Evolutionary conservation across 495 filamentous ascomycete species (phyloP), one percentile per base, ranked within the genome.

Genomic region (Penicillium canariense): DNA sequence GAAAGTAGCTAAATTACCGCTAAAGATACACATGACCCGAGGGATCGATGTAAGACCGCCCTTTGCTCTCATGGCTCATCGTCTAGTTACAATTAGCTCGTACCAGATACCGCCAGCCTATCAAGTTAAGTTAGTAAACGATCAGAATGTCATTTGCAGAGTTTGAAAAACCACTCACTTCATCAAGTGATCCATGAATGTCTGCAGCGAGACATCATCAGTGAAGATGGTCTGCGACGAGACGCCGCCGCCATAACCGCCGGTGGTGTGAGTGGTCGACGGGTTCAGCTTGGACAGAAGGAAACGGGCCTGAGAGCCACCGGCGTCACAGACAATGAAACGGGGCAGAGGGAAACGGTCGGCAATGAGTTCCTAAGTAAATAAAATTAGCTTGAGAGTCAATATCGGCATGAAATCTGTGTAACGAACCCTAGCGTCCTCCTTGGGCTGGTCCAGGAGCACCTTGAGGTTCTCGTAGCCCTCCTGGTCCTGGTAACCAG

Each of bases 141-240:
- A 30, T 27, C 26, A 18, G 32, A 43, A 2, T 11, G 25, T 40
- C 6, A 3, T 9, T 25, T 40, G 2, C 10, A 2, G 36, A 17
- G 39, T 34, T 26, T 5, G n/a, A 28, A 34, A 12, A 11, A 39
- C n/a, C 27, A 78, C 88, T 77, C 72, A 93, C 90, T 99, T 99
- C 95, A 99, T 99, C 68, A 99, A 75, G 77, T 96, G 90, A 59
- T 99, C 95, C 94, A 97, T 99, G 67, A 99, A 99, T 6, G 93
- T 97, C 72, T 97, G 94, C 66, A 99, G 76, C 20, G 91, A 96
- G 48, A 99, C 95, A 73, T 99, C 95, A 63, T 99, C 95, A 2
- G 95, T 99, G 73, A 99, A 99, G 60, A 99, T 97, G 12, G 95
- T 99, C 75, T 97, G 95, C 28, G 94, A 91, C 18, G 87, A 93